Evolutionary conservation across 768 basidiomycete species (phyloP), one percentile per base, ranked within the genome.

Genomic region (Porphyrellus cyaneotinctus): DNA sequence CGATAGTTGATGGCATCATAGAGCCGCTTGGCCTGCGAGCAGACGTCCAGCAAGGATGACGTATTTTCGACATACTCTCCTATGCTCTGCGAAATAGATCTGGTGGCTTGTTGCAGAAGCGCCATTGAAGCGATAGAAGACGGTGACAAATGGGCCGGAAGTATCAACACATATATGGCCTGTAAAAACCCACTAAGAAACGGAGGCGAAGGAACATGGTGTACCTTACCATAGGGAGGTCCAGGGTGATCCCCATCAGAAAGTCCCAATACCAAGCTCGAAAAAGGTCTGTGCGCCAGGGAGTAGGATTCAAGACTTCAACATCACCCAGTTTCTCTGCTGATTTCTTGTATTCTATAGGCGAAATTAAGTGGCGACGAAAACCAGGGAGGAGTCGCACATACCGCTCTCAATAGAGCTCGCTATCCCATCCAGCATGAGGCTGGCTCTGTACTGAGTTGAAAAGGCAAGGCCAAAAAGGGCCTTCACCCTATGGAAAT

Each of bases 391-490:
- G 4, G n/a, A 2, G 0, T 3, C 3, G 8, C 17, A 22, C 54
- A 36, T 52, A 74, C 77, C 75, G 20, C 62, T 43, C 17, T 52
- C 53, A 6, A 79, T 55, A 32, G 54, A 64, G 23, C 60, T 57
- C 7, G 60, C 51, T 8, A 72, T 50, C 2, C 72, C 75, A 49
- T 78, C 77, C 26, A 74, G 70, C 13, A 68, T 49, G 7, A 79
- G 43, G 18, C 70, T 66, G 13, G 66, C 53, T 30, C 73, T 66
- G 52, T 73, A 74, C 13, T 64, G 54, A 1, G 54, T 49, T 30
- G 69, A 67, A 44, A 78, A 79, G 1, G 73, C 60, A n/a, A 75
- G 67, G 2, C 63, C 60, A 52, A 74, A 74, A 13, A 78, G 66
- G 13, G 66, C 50, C 24, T 69, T 65, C 44, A 78, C 67, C n/a